Evolutionary conservation across 2,329 filamentous ascomycete genomes (phyloP).

Genomic region (Chalaropsis thielavioides): DNA sequence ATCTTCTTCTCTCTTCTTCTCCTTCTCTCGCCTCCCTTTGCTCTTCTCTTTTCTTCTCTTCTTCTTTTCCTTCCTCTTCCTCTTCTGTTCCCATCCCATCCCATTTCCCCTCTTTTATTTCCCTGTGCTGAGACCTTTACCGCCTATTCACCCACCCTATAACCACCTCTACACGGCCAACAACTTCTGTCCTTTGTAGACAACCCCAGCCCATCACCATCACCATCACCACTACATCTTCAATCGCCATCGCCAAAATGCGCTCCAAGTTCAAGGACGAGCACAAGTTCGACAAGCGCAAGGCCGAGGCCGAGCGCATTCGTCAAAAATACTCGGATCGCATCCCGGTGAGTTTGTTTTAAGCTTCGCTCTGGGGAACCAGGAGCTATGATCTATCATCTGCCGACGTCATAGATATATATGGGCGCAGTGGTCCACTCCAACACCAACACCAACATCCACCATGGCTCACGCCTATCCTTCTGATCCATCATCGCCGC

Average conservation of each 20-base stretch:
- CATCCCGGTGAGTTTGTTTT: conserved; percentile 64
- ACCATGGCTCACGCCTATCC: not conserved
- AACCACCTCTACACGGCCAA: not conserved
- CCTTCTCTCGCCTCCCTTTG: not conserved
- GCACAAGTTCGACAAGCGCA: conserved; percentile 99
- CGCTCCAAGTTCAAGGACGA: conserved; percentile 99
- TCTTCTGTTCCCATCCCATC: too few relatives aligned
- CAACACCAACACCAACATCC: not conserved
- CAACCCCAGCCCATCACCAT: not conserved
- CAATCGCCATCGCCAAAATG: conserved; percentile 47
- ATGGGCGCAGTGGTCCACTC: not conserved
- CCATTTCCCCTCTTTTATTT: not conserved
- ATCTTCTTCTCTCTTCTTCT: conserved; percentile 2
- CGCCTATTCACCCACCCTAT: not conserved
- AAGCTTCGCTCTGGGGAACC: not conserved
- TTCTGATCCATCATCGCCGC: not conserved
- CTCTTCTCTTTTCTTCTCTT: not conserved
- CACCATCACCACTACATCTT: not conserved
- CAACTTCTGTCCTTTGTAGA: not conserved
- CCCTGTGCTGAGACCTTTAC: not conserved
- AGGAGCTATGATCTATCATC: conserved; percentile 5
- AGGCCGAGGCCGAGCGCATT: conserved; percentile 98
- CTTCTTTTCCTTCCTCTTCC: not conserved
- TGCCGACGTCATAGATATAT: conserved; percentile 3
- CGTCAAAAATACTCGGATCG: conserved; percentile 97